These are phyloP conservation scores for Diaporthe sp. DNA, from an alignment of 2,329 filamentous ascomycete species.

Conservation along the genomic window DNA sequence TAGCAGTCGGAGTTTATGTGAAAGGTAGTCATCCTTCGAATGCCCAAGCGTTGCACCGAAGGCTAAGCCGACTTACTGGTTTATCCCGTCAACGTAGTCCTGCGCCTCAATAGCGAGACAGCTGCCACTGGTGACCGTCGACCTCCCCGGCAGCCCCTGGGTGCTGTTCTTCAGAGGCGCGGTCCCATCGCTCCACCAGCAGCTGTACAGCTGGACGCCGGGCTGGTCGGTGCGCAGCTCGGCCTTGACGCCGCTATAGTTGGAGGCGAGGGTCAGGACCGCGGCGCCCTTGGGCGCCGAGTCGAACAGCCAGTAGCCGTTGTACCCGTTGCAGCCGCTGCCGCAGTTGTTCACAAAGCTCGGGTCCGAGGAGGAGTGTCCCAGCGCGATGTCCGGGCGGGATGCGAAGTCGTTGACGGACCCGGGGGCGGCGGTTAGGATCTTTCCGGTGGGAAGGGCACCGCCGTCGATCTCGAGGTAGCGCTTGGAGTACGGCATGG, in stretches of 20 bases:
- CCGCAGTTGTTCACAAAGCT: constrained; percentile 74
- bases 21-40: accelerated
- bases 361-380: constrained; percentile 69
- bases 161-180: constrained; percentile 68
- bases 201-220: constrained; percentile 80
- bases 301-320: constrained; percentile 69
- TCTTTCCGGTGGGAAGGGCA: constrained; percentile 72
- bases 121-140: constrained; percentile 63
- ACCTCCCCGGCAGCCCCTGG: constrained; percentile 59
- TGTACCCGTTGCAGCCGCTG: constrained; percentile 80
- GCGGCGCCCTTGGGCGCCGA: constrained; percentile 55
- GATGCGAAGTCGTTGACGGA: constrained; percentile 79
- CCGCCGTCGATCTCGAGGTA: constrained; percentile 70
- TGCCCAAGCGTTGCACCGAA: not conserved
- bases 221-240: constrained; percentile 80
- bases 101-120: constrained; percentile 84
- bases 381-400: constrained; percentile 69
- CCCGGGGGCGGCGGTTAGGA: constrained; percentile 67
- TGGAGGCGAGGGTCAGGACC: constrained; percentile 70
- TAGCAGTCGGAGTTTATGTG: not conserved
- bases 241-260: constrained; percentile 77
- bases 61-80: constrained; percentile 64
- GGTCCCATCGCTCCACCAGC: constrained; percentile 67
- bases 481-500: constrained; percentile 72
- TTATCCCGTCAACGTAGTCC: constrained; percentile 84